phyloP scores from a whole-genome alignment of 192 early-diverging fungal genomes.

The Coemansia sp. region DNA sequence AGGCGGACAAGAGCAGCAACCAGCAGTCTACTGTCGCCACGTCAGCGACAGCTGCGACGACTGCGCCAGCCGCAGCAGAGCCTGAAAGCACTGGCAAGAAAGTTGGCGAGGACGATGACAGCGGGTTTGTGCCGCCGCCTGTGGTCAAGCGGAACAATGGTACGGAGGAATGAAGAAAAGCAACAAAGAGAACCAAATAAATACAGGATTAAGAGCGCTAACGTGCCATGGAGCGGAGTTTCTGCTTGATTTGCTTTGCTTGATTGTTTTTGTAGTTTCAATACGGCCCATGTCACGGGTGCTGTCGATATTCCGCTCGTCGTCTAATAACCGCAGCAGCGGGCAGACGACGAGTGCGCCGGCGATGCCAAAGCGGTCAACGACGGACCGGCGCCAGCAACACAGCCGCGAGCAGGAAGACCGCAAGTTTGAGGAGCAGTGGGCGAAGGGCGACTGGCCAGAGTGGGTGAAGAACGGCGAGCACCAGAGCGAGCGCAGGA shows the following conservation, averaged over 20 bases:
- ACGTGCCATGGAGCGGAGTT: too few relatives aligned
- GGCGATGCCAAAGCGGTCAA: conserved; percentile 11
- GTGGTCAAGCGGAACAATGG: conserved; percentile 51
- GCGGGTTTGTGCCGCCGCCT: conserved; percentile 45
- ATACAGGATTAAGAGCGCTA: not conserved
- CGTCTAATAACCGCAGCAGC: conserved; percentile 13
- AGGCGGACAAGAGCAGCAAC: not conserved
- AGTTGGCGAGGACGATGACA: conserved; percentile 10
- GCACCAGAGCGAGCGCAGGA: conserved; percentile 31
- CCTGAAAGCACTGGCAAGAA: not conserved
- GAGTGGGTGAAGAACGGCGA: conserved; percentile 47
- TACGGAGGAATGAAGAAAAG: conserved; percentile 17
- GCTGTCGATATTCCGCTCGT: conserved; percentile 47
- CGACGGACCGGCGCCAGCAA: conserved; percentile 36
- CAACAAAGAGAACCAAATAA: not conserved
- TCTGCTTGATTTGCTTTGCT: not conserved
- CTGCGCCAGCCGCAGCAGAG: not conserved
- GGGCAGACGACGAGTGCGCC: not conserved
- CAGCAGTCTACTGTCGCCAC: not conserved
- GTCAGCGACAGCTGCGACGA: not conserved
- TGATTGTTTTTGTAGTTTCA: conserved; percentile 21
- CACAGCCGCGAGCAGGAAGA: conserved; percentile 30
- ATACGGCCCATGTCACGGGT: conserved; percentile 51
- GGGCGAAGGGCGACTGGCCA: conserved; percentile 45
- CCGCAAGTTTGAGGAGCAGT: conserved; percentile 44